Conservation (phyloP, 441 rosid genomes). For the Raphanus hybrid region DNA sequence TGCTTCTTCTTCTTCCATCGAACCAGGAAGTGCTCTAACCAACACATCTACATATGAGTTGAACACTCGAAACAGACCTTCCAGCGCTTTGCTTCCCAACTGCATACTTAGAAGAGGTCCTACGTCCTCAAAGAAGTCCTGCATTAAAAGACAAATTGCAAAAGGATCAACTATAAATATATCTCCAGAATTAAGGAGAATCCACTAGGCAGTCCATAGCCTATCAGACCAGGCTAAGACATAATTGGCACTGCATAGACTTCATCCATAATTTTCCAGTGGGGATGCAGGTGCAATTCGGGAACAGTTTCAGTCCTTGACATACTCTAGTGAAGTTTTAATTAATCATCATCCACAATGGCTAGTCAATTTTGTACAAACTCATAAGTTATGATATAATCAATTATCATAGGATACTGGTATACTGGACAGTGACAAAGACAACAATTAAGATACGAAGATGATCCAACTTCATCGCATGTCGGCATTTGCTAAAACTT, state of each 20-base stretch:
- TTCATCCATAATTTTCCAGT: neutral
- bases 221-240: neutral
- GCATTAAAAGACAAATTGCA: constrained; percentile 27
- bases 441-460: neutral
- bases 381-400: neutral
- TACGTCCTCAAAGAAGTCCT: constrained; percentile 99
- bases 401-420: constrained; percentile 8
- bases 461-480: constrained; percentile 22
- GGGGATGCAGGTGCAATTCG: neutral
- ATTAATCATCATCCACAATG: constrained; percentile 7
- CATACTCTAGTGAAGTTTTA: constrained; percentile 17
- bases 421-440: constrained; percentile 1
- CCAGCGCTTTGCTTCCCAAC: constrained; percentile 91
- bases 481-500: constrained; percentile 8
- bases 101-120: constrained; percentile 98
- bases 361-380: constrained; percentile 20
- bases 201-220: constrained; percentile 7
- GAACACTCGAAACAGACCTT: constrained; percentile 94
- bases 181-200: constrained; percentile 1
- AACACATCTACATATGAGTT: constrained; percentile 89
- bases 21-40: constrained; percentile 92
- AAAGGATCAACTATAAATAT: constrained; percentile 13
- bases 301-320: constrained; percentile 16
- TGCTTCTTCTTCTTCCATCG: constrained; percentile 94
- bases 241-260: constrained; percentile 4